These are phyloP conservation scores for Colletotrichum melonis DNA, from an alignment of 2,329 filamentous ascomycete species.

Conservation along the genomic window DNA sequence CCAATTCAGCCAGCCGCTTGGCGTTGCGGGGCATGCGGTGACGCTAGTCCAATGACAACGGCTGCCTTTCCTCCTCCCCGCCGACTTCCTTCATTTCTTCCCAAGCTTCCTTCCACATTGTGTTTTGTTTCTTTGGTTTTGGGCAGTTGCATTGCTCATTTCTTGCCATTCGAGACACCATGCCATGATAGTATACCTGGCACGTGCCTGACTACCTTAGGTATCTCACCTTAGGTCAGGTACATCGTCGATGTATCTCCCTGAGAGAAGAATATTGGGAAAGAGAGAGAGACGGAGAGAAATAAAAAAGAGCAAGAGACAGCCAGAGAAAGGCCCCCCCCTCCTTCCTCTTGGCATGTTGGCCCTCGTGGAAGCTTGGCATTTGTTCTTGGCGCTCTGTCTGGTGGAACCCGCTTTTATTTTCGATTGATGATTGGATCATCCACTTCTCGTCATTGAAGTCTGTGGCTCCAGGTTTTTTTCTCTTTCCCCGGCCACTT, in stretches of 20 bases:
- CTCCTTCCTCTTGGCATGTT: background rate
- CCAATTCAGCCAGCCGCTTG: conserved; percentile 25
- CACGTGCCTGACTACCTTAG: no score
- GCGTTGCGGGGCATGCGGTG: conserved; percentile 7
- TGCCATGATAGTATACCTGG: background rate
- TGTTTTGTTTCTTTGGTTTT: background rate
- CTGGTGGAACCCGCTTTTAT: background rate
- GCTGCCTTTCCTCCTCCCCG: background rate
- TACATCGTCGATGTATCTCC: no score
- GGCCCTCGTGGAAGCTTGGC: background rate
- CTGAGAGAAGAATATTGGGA: background rate
- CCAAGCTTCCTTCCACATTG: background rate
- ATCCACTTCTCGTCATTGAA: background rate
- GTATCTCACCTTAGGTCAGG: no score
- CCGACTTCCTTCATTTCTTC: background rate
- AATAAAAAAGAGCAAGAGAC: no score
- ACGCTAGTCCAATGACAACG: conserved; percentile 10
- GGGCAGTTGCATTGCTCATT: background rate
- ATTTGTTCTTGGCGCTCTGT: background rate
- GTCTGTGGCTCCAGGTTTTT: background rate
- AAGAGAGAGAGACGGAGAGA: background rate
- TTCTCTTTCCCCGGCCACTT: background rate
- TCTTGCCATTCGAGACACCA: background rate
- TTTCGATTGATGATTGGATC: background rate
- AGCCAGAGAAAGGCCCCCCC: no score